phyloP scores from a whole-genome alignment of 768 basidiomycete species.

The Tephrocybe sp. region DNA sequence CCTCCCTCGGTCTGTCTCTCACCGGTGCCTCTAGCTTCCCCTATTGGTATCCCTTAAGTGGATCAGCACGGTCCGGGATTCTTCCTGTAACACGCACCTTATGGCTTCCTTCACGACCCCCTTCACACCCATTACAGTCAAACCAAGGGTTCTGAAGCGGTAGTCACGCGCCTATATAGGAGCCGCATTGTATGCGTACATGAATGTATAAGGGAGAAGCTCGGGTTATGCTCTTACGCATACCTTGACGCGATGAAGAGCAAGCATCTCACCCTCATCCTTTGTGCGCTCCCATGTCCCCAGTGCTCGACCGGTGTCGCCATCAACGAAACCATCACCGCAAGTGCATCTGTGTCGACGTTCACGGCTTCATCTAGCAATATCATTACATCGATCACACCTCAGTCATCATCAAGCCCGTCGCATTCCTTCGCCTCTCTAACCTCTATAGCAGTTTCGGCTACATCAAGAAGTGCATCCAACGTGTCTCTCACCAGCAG shows the following conservation, averaged over 20 bases:
- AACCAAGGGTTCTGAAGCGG: not conserved
- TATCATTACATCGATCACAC: not conserved
- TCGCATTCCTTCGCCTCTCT: not conserved
- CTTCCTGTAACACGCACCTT: not conserved
- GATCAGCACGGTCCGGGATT: too few relatives aligned
- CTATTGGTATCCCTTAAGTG: too few relatives aligned
- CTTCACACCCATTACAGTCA: not conserved
- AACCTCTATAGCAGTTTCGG: not conserved
- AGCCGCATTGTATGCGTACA: not conserved
- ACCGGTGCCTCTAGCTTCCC: too few relatives aligned
- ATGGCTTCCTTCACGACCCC: not conserved
- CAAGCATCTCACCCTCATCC: not conserved
- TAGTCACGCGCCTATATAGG: not conserved
- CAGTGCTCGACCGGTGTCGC: not conserved
- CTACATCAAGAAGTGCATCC: too few relatives aligned
- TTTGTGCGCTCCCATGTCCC: not conserved
- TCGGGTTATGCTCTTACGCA: not conserved
- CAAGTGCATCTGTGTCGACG: not conserved
- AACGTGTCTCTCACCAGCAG: not conserved
- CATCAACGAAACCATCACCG: not conserved
- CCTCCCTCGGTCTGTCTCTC: too few relatives aligned
- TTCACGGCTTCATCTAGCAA: not conserved
- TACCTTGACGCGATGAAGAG: not conserved
- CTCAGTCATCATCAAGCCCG: not conserved
- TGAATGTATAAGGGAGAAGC: not conserved